Evolutionary conservation across 2,329 filamentous ascomycete species (phyloP).

Genomic region (Exophiala sp.): DNA sequence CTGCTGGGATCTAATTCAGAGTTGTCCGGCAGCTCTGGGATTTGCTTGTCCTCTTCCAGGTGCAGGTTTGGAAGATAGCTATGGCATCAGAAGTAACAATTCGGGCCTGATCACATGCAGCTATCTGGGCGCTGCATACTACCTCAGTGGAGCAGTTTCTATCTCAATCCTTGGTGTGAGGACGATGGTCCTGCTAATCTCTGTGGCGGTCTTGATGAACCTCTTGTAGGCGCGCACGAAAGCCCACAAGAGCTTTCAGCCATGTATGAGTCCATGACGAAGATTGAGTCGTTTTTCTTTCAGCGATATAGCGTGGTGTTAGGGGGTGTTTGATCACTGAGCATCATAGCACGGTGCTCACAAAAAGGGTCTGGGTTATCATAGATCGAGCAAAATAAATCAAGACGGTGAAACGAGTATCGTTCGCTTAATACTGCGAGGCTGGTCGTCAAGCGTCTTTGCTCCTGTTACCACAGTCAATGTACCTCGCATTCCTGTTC

Average conservation of each 20-base stretch:
- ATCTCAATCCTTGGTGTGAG: constrained; percentile 1
- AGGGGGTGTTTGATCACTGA: no score
- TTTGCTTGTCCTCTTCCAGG: constrained; percentile 68
- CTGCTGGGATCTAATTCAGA: constrained; percentile 81
- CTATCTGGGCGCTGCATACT: constrained; percentile 59
- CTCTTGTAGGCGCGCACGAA: not conserved
- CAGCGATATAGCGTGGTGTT: no score
- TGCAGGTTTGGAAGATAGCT: constrained; percentile 48
- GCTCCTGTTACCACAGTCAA: no score
- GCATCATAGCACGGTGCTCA: no score
- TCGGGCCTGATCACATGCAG: constrained; percentile 53
- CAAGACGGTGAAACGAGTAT: no score
- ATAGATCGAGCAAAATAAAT: no score
- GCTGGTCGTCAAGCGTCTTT: no score
- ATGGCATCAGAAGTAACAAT: constrained; percentile 42
- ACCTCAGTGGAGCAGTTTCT: constrained; percentile 37
- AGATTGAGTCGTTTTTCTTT: no score
- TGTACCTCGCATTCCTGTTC: no score
- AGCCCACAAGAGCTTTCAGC: not conserved
- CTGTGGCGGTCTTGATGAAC: constrained; percentile 8
- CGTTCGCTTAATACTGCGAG: no score
- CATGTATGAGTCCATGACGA: no score
- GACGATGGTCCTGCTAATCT: constrained; percentile 9
- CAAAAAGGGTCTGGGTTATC: no score
- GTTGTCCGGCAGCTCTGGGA: constrained; percentile 71